These are phyloP conservation scores for Apiospora pterosperma DNA, from an alignment of 2,329 filamentous ascomycete species.

Conservation along the genomic window DNA sequence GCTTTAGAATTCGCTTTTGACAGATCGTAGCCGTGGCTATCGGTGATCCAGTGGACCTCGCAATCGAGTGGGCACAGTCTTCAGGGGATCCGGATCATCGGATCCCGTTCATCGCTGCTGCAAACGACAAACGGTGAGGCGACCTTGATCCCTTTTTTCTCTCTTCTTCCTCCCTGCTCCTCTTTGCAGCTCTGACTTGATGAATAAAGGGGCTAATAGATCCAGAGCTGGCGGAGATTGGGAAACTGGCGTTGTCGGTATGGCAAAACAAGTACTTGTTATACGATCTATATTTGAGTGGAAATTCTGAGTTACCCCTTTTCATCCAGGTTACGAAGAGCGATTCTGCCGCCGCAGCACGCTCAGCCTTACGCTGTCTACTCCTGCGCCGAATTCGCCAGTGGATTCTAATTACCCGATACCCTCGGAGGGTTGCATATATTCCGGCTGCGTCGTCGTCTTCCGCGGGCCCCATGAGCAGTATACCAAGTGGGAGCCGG, in stretches of 20 bases:
- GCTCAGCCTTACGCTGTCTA: slow-evolving; percentile 64
- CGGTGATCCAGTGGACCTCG: slow-evolving; percentile 58
- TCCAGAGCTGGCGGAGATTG: slow-evolving; percentile 72
- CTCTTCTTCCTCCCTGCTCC: no score
- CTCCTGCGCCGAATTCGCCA: slow-evolving; percentile 49
- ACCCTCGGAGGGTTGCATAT: slow-evolving; percentile 65
- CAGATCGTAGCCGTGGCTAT: slow-evolving; percentile 40
- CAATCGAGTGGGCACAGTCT: slow-evolving; percentile 54
- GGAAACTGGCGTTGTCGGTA: slow-evolving; percentile 56
- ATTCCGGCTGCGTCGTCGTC: slow-evolving; percentile 68
- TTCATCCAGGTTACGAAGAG: slow-evolving; percentile 63
- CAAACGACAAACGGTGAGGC: slow-evolving; percentile 59
- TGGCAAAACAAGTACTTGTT: slow-evolving; percentile 13
- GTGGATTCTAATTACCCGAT: slow-evolving; percentile 64
- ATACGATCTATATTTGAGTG: neutral
- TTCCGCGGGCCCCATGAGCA: slow-evolving; percentile 68
- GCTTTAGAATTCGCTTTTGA: slow-evolving; percentile 10
- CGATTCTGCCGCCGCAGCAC: slow-evolving; percentile 73
- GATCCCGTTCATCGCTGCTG: slow-evolving; percentile 68
- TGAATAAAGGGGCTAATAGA: neutral
- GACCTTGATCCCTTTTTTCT: neutral
- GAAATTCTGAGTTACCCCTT: slow-evolving; percentile 17
- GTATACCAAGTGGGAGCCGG: slow-evolving; percentile 50
- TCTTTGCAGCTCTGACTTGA: neutral
- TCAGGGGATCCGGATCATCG: slow-evolving; percentile 27